phyloP scores from a whole-genome alignment of 169 alveolate species.

The Plasmodium relictum region DNA sequence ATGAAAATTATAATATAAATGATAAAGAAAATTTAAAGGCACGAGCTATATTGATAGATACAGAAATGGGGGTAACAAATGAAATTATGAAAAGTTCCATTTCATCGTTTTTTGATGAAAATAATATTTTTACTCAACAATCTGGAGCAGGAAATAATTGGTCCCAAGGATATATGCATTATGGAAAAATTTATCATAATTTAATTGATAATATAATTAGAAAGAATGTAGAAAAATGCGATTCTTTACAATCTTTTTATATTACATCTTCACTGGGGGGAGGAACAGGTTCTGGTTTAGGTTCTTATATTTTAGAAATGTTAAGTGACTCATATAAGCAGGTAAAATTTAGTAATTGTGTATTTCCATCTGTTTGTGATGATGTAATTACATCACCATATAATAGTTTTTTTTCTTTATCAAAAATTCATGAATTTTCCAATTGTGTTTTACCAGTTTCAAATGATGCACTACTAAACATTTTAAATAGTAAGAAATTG shows the following conservation, averaged over 20 bases:
- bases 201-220: slow-evolving; percentile 91
- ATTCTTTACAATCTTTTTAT: slow-evolving; percentile 96
- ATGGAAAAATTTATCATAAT: slow-evolving; percentile 93
- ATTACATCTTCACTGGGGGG: slow-evolving; percentile 98
- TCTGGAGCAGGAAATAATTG: slow-evolving; percentile 99
- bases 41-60: slow-evolving; percentile 96
- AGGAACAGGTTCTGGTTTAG: slow-evolving; percentile 99
- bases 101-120: slow-evolving; percentile 92
- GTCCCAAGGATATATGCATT: slow-evolving; percentile 92
- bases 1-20: slow-evolving; percentile 81
- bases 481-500: slow-evolving; percentile 67
- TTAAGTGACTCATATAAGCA: slow-evolving; percentile 91
- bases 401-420: slow-evolving; percentile 91
- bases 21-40: slow-evolving; percentile 87
- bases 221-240: slow-evolving; percentile 93
- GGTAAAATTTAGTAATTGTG: slow-evolving; percentile 91
- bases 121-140: slow-evolving; percentile 94
- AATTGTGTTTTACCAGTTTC: slow-evolving; percentile 95
- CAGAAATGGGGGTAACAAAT: slow-evolving; percentile 97
- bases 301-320: slow-evolving; percentile 93
- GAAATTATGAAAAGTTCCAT: slow-evolving; percentile 93
- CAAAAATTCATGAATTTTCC: slow-evolving; percentile 91
- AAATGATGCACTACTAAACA: slow-evolving; percentile 86
- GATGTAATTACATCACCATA: slow-evolving; percentile 95
- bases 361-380: slow-evolving; percentile 93